Conservation (phyloP, 306 rosid species). For the Vachellia collinsii region DNA sequence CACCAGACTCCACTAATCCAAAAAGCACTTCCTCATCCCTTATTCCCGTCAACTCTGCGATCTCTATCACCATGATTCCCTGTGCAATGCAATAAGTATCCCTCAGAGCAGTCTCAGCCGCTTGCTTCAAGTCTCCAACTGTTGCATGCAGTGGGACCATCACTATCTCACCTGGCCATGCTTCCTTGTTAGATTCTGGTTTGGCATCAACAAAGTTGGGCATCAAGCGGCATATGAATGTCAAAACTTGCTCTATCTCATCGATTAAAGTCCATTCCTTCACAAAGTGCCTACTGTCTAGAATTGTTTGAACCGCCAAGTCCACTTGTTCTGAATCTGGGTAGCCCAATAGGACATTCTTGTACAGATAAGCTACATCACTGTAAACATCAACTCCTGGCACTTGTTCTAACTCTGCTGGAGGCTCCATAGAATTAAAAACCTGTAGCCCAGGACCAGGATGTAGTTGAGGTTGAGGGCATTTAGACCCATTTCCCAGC, state of each 20-base stretch:
- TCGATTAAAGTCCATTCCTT: constrained; percentile 69
- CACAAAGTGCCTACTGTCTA: constrained; percentile 76
- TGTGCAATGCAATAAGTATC: constrained; percentile 82
- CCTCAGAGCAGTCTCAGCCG: constrained; percentile 69
- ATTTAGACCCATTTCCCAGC: constrained; percentile 40
- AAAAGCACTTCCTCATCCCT: constrained; percentile 65
- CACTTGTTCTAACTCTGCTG: constrained; percentile 34
- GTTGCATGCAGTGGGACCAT: constrained; percentile 76
- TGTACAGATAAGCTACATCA: constrained; percentile 69
- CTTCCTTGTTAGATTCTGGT: constrained; percentile 45
- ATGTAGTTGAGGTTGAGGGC: constrained; percentile 39
- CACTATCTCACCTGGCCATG: constrained; percentile 65
- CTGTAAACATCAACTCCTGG: constrained; percentile 71
- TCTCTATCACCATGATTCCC: constrained; percentile 55
- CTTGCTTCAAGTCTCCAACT: constrained; percentile 67
- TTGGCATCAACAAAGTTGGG: constrained; percentile 49
- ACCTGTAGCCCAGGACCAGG: constrained; percentile 18
- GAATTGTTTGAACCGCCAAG: constrained; percentile 62
- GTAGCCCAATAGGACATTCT: constrained; percentile 64
- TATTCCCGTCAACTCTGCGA: constrained; percentile 52
- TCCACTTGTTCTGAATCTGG: constrained; percentile 65
- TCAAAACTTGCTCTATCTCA: constrained; percentile 65
- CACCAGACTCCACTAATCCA: constrained; percentile 68
- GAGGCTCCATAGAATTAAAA: constrained; percentile 3
- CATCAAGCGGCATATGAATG: constrained; percentile 60